Base-by-base conservation (phyloP, 371 early-diverging fungal species). In the Neoconidiobolus thromboides region DNA sequence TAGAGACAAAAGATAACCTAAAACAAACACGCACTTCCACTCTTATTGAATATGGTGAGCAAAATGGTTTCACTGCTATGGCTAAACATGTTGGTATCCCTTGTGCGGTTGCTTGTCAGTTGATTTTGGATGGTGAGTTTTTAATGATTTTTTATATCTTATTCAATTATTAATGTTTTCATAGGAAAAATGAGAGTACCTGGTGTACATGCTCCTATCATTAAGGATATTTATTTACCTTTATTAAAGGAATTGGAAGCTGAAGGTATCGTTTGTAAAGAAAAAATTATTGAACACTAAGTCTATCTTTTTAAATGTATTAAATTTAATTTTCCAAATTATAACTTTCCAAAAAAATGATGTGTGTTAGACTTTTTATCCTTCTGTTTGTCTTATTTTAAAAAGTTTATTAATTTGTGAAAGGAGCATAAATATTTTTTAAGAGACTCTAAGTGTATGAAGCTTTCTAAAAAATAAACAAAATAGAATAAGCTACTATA, bases 61-160 rank as follows among this genome's bases (percentile, higher is more conserved):
- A 79, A 47, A 75, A 73, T 44, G 76, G 77, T 0, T 80, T 82
- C 66, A 83, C 88, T 36, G 91, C 91, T 4, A 93, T 93, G 93
- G 91, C 93, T 10, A 85, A 83, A 61, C 89, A 89, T 0, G 93
- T 93, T 10, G 91, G 90, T 2, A 63, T 86, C 9, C 93, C 93
- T 4, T 85, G 86, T 38, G 93, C 89, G 1, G 87, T 93, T 73
- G 85, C 84, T 0, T 75, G 83, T n/a, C 83, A 91, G 58, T 73
- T 91, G 72, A 62, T 93, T 39, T 66, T 89, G 61, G 75, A 85
- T 60, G 82, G 82, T 63, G 70, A 63, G 61, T 70, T 26, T 39
- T 1, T 47, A 14, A 48, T 39, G 4, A 39, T 54, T 14, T 7
- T 43, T n/a, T 15, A 52, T 14, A 40, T 43, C 38, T 4, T 26